Evolutionary conservation across 257 asterid genomes (phyloP), one percentile per base, ranked within the genome.

Genomic region (Nicotiana undulata): DNA sequence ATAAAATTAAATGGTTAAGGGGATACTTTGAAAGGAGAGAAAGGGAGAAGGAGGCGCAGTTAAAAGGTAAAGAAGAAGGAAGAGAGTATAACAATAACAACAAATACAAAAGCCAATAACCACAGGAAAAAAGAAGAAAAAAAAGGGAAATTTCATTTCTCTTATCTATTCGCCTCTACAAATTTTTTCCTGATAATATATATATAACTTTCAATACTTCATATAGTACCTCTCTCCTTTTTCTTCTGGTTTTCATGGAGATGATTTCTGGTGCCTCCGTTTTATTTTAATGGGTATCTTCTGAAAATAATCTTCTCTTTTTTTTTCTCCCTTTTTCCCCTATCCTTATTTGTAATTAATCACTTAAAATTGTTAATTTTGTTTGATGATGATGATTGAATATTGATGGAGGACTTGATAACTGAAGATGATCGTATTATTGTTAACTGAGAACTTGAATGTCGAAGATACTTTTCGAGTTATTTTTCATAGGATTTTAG

Each of bases 31-130:
- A 49, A 72, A 72, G 37, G 78, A 72, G 78, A 72, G 78, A 72
- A 72, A 72, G 78, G 78, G 78, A 72, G 78, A 15, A 31, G 78
- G 60, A 72, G 78, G 78, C 78, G 60, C 78, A 72, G 78, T 72
- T 72, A 72, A 72, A 72, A 72, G 78, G 78, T 72, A 72, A 46
- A 72, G 60, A 72, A 49, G 78, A 15, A 72, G 78, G 40, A 40
- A 40, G 32, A 13, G 24, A 40, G 49, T 40, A 40, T 9, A 40
- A 40, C 16, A 5, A 56, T 56, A 56, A 72, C 53, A 72, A 72
- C 77, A 46, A 22, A 46, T 24, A 72, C 12, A 72, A 72, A 72
- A 72, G 11, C 61, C 78, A 72, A 24, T 18, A 72, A 49, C 61
- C 78, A 46, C 59, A 70, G 24, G 77, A 56, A 56, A 56, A 56